These are phyloP conservation scores for Paracamarosporium sp. DNA, from an alignment of 2,329 filamentous ascomycete genomes.

Conservation along the genomic window DNA sequence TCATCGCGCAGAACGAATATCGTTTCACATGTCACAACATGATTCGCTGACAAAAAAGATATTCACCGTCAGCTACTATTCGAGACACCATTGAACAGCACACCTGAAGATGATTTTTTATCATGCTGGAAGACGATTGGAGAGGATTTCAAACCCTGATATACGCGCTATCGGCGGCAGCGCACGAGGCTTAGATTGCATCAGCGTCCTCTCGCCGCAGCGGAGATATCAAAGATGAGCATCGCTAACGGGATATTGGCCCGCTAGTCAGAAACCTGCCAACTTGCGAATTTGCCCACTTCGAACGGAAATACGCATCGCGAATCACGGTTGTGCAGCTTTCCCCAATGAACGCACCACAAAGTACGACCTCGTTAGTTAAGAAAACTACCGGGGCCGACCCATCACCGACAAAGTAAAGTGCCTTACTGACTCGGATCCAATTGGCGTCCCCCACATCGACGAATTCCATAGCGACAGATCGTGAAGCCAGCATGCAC, in stretches of 20 bases:
- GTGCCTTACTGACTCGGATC: not conserved
- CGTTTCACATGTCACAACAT: not conserved
- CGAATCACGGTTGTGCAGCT: not conserved
- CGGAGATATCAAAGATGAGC: not conserved
- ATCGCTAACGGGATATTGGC: not conserved
- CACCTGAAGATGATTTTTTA: not conserved
- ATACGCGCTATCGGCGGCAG: slow-evolving; percentile 3
- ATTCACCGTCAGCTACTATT: not conserved
- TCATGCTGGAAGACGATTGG: not conserved
- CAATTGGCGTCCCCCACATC: not conserved
- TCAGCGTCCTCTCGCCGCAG: not conserved
- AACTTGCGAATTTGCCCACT: not conserved
- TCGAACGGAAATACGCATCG: not conserved
- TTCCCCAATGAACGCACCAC: not conserved
- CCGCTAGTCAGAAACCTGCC: not conserved
- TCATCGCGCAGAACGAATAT: not conserved
- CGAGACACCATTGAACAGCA: not conserved
- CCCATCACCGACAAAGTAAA: not conserved
- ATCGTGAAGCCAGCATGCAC: not conserved
- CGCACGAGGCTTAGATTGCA: not conserved
- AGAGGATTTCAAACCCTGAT: not conserved
- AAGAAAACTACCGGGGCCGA: not conserved
- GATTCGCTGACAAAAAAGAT: not conserved
- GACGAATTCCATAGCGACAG: not conserved
- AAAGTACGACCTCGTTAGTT: not conserved